Evolutionary conservation across 208 protist species (phyloP).

Genomic region (Crithidia bombi): DNA sequence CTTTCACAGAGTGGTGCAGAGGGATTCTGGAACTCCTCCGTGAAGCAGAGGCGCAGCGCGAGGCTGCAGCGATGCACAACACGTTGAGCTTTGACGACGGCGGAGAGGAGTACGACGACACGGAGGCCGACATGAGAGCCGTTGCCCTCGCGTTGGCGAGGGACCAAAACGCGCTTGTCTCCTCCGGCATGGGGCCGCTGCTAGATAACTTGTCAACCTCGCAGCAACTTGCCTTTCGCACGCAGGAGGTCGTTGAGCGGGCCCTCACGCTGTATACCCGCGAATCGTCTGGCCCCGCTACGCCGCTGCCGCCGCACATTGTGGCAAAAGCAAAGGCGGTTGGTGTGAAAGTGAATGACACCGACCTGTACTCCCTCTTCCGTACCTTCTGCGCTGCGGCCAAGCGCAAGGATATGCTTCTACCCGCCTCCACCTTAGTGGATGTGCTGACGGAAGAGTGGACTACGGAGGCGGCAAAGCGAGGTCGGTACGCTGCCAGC

Average conservation of each 20-base stretch:
- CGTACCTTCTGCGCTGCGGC: conserved; percentile 20
- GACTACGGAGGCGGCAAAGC: conserved; percentile 38
- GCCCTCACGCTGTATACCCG: conserved; percentile 10
- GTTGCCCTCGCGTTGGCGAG: background rate
- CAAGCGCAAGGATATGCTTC: conserved; percentile 4
- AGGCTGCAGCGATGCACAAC: conserved; percentile 8
- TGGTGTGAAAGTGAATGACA: conserved; percentile 19
- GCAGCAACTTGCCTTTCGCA: conserved; percentile 3
- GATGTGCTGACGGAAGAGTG: conserved; percentile 35
- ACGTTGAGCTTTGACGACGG: conserved; percentile 10
- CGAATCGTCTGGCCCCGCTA: background rate
- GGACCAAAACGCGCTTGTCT: background rate
- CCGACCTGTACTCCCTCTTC: conserved; percentile 24
- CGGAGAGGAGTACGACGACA: background rate
- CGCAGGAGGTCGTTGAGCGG: conserved; percentile 5
- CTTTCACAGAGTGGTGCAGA: conserved; percentile 11
- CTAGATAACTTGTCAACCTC: background rate
- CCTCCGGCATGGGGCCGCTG: background rate
- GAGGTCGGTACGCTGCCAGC: conserved; percentile 20
- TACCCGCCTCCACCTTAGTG: conserved; percentile 27
- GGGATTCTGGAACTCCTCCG: conserved; percentile 17
- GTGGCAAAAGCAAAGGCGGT: conserved; percentile 16
- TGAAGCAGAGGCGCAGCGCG: conserved; percentile 8
- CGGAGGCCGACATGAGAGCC: background rate
- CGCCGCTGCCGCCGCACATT: conserved; percentile 7